Percentiles rank a stretch among this genome's conserved stretches.
phyloP scores from a whole-genome alignment of 495 filamentous ascomycete genomes.

The Aspergillus leporis region DNA sequence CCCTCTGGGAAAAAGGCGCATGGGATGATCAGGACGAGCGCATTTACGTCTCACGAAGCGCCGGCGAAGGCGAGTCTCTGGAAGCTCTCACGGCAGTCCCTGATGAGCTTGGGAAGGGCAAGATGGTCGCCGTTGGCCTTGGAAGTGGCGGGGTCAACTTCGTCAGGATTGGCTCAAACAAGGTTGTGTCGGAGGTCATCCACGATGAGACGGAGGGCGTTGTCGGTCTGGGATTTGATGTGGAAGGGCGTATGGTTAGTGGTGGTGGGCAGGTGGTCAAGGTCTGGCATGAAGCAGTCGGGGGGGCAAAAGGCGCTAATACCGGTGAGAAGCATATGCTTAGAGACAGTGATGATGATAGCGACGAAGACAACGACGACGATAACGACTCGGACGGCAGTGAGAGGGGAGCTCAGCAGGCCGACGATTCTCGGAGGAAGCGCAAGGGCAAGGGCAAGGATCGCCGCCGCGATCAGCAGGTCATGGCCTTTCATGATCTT shows the following conservation, averaged over 20 bases:
- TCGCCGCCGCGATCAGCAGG: constrained; percentile 52
- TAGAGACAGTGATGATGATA: constrained; percentile 48
- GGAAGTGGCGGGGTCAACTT: constrained; percentile 67
- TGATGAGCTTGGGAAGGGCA: constrained; percentile 62
- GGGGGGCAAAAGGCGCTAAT: constrained; percentile 40
- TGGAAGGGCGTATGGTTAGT: constrained; percentile 79
- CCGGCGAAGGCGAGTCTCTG: constrained; percentile 64
- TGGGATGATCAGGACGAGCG: constrained; percentile 96
- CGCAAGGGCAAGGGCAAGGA: constrained; percentile 58
- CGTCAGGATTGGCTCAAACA: constrained; percentile 58
- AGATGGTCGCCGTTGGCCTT: constrained; percentile 71
- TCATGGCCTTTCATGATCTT: constrained; percentile 65
- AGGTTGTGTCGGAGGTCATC: constrained; percentile 58
- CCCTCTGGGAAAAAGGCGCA: constrained; percentile 87
- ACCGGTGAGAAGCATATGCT: constrained; percentile 35
- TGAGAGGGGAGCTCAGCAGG: constrained; percentile 35
- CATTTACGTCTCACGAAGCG: constrained; percentile 63
- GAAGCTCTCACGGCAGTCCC: constrained; percentile 70
- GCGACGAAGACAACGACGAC: constrained; percentile 41
- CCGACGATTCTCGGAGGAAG: constrained; percentile 53
- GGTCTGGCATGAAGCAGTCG: constrained; percentile 71
- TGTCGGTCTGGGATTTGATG: constrained; percentile 76
- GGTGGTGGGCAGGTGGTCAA: constrained; percentile 82
- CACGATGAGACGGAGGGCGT: constrained; percentile 88
- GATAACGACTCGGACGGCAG: constrained; percentile 45